phyloP scores from a whole-genome alignment of 768 basidiomycete species.

The Kwoniella dejecticola region DNA sequence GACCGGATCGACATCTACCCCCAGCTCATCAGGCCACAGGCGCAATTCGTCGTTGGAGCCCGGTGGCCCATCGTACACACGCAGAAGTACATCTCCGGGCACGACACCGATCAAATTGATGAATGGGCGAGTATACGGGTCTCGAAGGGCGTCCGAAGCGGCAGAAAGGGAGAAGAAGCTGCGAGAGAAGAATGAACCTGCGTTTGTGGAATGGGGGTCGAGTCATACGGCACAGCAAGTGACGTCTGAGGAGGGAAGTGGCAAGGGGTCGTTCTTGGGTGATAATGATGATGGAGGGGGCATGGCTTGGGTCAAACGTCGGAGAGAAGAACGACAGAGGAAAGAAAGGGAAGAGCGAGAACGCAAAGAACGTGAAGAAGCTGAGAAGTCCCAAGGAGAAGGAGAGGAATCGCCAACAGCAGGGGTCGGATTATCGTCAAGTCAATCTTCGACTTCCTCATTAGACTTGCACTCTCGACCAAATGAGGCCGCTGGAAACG shows the following conservation, averaged over 20 bases:
- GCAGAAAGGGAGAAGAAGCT: constrained; percentile 35
- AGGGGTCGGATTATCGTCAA: constrained; percentile 9
- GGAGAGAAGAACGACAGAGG: constrained; percentile 63
- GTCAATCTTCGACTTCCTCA: constrained; percentile 19
- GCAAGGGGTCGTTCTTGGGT: constrained; percentile 58
- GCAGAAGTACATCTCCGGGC: constrained; percentile 28
- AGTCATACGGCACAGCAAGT: constrained; percentile 54
- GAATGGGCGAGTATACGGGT: constrained; percentile 82
- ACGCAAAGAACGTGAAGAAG: constrained; percentile 56
- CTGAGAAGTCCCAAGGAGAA: constrained; percentile 57
- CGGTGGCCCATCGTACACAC: constrained; percentile 2
- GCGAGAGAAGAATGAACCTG: constrained; percentile 61
- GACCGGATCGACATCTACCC: background rate
- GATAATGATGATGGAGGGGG: constrained; percentile 83
- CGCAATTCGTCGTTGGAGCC: constrained; percentile 51
- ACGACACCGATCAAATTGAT: constrained; percentile 62
- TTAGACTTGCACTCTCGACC: background rate
- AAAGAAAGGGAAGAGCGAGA: constrained; percentile 48
- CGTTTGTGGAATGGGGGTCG: constrained; percentile 86
- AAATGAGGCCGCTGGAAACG: background rate
- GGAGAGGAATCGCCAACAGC: constrained; percentile 1
- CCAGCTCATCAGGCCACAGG: constrained; percentile 22
- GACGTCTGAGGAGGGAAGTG: constrained; percentile 63
- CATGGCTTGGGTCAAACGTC: constrained; percentile 74
- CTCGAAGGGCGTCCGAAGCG: constrained; percentile 40